Conservation (phyloP, 176 grass and related monocot genomes). For the Puya raimondii region DNA sequence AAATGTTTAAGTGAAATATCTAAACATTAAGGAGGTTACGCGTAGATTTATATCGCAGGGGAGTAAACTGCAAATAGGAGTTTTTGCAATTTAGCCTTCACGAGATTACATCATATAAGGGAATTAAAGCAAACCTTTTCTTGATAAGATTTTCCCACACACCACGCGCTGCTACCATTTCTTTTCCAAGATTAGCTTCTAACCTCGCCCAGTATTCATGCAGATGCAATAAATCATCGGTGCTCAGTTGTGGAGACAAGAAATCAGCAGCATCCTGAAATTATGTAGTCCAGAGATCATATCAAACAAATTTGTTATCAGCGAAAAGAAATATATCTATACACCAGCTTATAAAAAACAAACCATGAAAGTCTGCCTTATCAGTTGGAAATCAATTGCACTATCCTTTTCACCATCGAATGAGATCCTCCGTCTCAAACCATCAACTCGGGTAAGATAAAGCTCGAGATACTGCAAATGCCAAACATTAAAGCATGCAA, state of each 20-base stretch:
- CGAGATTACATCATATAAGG: slow-evolving; percentile 15
- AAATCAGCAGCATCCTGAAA: slow-evolving; percentile 69
- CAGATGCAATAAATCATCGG: slow-evolving; percentile 57
- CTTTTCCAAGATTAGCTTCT: slow-evolving; percentile 71
- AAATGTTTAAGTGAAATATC: no score
- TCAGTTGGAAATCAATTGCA: slow-evolving; percentile 64
- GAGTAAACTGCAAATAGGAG: no score
- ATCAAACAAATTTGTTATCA: slow-evolving; percentile 13
- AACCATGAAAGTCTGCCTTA: slow-evolving; percentile 76
- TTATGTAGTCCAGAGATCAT: slow-evolving; percentile 22
- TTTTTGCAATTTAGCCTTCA: neutral
- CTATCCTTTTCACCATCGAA: slow-evolving; percentile 13
- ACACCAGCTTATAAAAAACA: slow-evolving; percentile 17
- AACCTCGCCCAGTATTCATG: slow-evolving; percentile 73
- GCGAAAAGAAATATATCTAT: neutral
- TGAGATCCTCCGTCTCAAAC: slow-evolving; percentile 69
- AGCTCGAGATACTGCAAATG: slow-evolving; percentile 70
- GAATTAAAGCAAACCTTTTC: slow-evolving; percentile 50
- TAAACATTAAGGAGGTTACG: no score
- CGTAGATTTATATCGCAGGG: no score
- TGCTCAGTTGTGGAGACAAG: slow-evolving; percentile 48
- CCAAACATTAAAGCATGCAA: neutral
- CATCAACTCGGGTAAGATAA: slow-evolving; percentile 86
- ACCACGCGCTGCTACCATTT: slow-evolving; percentile 52
- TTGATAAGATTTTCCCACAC: slow-evolving; percentile 83